Evolutionary conservation across 768 basidiomycete genomes (phyloP), one percentile per base, ranked within the genome.

Genomic region (Epithele typhae): DNA sequence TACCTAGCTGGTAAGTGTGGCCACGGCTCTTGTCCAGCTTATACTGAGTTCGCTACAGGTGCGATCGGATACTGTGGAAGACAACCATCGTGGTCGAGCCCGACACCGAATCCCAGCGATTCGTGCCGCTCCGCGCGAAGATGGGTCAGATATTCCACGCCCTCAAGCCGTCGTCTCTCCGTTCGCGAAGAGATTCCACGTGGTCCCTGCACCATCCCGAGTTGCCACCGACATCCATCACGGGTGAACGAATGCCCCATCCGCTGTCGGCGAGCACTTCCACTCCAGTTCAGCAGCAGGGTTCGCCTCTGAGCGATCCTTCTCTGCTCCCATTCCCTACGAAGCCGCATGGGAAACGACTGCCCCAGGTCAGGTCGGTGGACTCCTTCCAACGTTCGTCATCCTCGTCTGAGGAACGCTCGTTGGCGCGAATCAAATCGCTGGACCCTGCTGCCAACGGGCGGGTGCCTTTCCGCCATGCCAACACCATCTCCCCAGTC

Each of bases 61-160:
- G 89, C 58, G 89, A 92, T 61, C 80, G 89, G 17, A 87, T 92
- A 37, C 65, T 92, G 4, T 91, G 82, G 81, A 92, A 89, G 63
- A 75, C 84, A 5, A 89, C 83, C 0, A 71, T 86, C 21, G 59
- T 68, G 24, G 75, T 74, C 14, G 72, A 72, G 11, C 64, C 67
- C 9, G 65, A 66, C 7, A 44, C 42, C 19, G 61, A 59, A 15
- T 53, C 59, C 2, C 40, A 40, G 12, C 46, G n/a, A 25, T 60
- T 40, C 57, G 60, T 30, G 54, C 59, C 35, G 37, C 58, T 72
- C 24, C 68, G 73, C n/a, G 75, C 67, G 22, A 71, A 72, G 32
- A 69, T 84, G 40, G 69, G 76, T 21, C 75, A 76, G 33, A 68
- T 84, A 43, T 69, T 86, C 44, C 73, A 77, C 46, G 75, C 79